Evolutionary conservation across 768 basidiomycete genomes (phyloP).

Genomic region (Pholiota microspora): DNA sequence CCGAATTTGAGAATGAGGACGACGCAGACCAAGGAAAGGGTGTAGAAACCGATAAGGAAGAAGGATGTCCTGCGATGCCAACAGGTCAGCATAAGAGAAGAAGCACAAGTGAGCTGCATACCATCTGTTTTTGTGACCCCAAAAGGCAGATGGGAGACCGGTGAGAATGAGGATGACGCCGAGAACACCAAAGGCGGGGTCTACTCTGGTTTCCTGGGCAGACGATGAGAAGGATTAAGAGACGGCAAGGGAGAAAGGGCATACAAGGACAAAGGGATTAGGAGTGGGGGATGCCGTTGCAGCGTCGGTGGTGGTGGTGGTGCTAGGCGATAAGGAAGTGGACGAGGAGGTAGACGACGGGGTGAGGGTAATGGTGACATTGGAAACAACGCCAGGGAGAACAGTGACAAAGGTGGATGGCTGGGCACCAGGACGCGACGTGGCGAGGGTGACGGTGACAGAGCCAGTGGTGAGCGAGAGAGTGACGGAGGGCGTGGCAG

Average conservation of each 20-base stretch:
- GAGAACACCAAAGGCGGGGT: constrained; percentile 87
- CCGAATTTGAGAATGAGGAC: constrained; percentile 89
- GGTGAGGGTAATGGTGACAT: constrained; percentile 58
- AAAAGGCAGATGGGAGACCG: constrained; percentile 85
- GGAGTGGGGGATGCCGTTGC: constrained; percentile 46
- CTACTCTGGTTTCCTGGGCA: constrained; percentile 60
- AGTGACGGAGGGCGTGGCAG: constrained; percentile 38
- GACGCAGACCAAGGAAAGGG: constrained; percentile 79
- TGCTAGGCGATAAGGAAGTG: constrained; percentile 19
- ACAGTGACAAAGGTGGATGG: constrained; percentile 50
- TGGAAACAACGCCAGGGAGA: constrained; percentile 52
- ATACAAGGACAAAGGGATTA: constrained; percentile 40
- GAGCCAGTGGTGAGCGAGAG: constrained; percentile 49
- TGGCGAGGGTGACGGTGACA: constrained; percentile 48
- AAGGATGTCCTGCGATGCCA: constrained; percentile 72
- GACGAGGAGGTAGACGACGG: constrained; percentile 40
- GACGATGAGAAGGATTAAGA: constrained; percentile 29
- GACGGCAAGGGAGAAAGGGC: constrained; percentile 10
- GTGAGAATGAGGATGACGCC: constrained; percentile 88
- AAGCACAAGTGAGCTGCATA: constrained; percentile 30
- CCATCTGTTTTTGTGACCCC: constrained; percentile 97
- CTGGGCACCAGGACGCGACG: constrained; percentile 48
- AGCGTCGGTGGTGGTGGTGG: constrained; percentile 26
- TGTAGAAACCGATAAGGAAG: constrained; percentile 91
- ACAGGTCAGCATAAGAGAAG: constrained; percentile 13